Evolutionary conservation across 495 filamentous ascomycete species (phyloP).

Genomic region (Pyrenula massariospora): DNA sequence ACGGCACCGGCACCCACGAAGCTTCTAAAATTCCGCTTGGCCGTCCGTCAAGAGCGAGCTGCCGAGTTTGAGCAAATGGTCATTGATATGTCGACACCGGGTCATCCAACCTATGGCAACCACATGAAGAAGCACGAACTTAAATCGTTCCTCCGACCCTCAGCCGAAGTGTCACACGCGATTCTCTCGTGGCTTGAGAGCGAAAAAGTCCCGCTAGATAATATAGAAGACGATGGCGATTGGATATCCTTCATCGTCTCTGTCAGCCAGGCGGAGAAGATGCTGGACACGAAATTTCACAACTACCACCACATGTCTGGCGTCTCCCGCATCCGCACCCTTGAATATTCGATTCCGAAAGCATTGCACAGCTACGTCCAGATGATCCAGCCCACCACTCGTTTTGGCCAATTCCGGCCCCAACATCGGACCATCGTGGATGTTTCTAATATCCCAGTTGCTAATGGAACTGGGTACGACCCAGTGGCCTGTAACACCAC

Average conservation of each 20-base stretch:
- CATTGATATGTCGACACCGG: constrained; percentile 51
- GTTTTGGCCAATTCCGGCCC: constrained; percentile 28
- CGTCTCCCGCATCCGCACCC: constrained; percentile 35
- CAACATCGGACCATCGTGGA: constrained; percentile 12
- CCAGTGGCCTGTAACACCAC: constrained; percentile 28
- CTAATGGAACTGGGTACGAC: constrained; percentile 13
- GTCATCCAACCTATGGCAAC: constrained; percentile 46
- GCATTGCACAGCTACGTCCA: constrained; percentile 32
- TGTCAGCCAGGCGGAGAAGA: constrained; percentile 35
- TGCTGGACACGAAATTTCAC: constrained; percentile 44
- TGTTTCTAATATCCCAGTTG: constrained; percentile 12
- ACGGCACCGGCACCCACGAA: constrained; percentile 20
- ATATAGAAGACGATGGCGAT: constrained; percentile 36
- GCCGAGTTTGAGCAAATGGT: constrained; percentile 47
- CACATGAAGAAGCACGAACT: constrained; percentile 51
- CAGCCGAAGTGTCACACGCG: constrained; percentile 21
- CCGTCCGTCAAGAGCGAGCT: constrained; percentile 37
- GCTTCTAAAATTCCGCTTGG: constrained; percentile 39
- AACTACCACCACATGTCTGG: constrained; percentile 30
- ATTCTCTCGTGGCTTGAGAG: constrained; percentile 40
- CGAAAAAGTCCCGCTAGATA: constrained; percentile 24
- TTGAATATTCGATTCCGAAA: constrained; percentile 46
- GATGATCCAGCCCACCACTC: constrained; percentile 45
- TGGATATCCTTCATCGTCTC: constrained; percentile 44
- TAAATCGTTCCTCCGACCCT: constrained; percentile 35